Percentiles rank a stretch among this genome's conserved stretches.
phyloP scores from a whole-genome alignment of 352 stramenopile species.

The Phytopythium chamaehyphon region DNA sequence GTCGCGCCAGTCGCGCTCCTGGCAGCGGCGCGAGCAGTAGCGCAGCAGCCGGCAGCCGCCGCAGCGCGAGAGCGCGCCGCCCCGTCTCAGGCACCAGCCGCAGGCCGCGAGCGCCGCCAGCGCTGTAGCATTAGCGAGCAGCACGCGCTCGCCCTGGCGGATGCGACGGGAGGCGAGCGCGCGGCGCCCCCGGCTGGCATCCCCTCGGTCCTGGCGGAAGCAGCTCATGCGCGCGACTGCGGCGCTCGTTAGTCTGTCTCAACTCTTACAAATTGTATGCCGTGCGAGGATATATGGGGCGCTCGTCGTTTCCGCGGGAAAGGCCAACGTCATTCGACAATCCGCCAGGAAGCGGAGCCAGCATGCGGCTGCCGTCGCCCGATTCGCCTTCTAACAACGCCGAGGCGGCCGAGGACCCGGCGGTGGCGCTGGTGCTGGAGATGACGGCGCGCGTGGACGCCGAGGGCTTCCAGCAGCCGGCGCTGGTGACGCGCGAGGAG shows the following conservation, averaged over 20 bases:
- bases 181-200: slow-evolving; percentile 39
- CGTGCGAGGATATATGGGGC: too few species aligned
- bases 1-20: slow-evolving; percentile 49
- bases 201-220: slow-evolving; percentile 11
- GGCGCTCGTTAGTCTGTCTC: too few species aligned
- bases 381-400: neutral
- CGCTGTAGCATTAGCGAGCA: slow-evolving; percentile 24
- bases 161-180: slow-evolving; percentile 31
- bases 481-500: slow-evolving; percentile 29
- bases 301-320: too few species aligned
- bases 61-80: slow-evolving; percentile 24
- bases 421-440: slow-evolving; percentile 49
- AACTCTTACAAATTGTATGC: too few species aligned
- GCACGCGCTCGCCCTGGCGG: slow-evolving; percentile 22
- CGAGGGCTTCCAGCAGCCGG: slow-evolving; percentile 34
- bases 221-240: too few species aligned
- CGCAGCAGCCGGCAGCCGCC: slow-evolving; percentile 49
- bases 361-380: too few species aligned
- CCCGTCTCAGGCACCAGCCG: slow-evolving; percentile 41
- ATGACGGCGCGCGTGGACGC: slow-evolving; percentile 37
- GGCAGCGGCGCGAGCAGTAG: slow-evolving; percentile 68
- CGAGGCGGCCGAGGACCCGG: neutral
- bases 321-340: too few species aligned
- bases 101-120: slow-evolving; percentile 34
- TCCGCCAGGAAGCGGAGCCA: too few species aligned